Conservation (phyloP, 306 rosid genomes). For the Trifolium dubium region DNA sequence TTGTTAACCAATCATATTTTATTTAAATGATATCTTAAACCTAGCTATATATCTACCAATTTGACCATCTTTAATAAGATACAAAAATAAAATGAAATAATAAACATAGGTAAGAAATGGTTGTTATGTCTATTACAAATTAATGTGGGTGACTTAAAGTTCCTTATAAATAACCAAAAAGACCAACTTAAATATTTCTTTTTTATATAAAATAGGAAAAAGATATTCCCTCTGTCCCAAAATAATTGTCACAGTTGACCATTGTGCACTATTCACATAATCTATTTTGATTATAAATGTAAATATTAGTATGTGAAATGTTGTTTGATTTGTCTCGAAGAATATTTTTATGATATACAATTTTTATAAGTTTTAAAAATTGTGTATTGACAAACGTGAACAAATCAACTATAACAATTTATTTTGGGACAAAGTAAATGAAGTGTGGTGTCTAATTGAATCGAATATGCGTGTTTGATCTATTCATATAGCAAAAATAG, state of each 20-base stretch:
- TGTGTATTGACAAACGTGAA: no score
- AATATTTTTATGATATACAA: no score
- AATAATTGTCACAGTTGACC: no score
- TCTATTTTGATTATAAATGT: no score
- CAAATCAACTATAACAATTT: no score
- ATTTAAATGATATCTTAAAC: constrained; percentile 22
- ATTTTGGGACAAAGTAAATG: no score
- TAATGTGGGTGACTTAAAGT: constrained; percentile 43
- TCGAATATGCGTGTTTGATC: background rate
- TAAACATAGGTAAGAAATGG: background rate
- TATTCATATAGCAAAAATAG: background rate
- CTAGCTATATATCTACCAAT: background rate
- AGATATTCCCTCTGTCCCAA: no score
- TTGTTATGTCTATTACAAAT: constrained; percentile 45
- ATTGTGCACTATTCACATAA: no score
- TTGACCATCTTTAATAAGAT: background rate
- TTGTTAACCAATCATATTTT: constrained; percentile 34
- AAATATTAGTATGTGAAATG: no score
- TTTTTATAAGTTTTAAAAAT: no score
- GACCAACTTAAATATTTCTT: constrained; percentile 33
- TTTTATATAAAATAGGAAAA: background rate
- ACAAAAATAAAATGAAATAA: constrained; percentile 2
- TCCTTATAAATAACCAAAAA: constrained; percentile 29
- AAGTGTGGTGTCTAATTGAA: constrained; percentile 9
- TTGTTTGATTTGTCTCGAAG: no score